These are phyloP conservation scores for Rosa hybrid DNA, from an alignment of 331 rosid genomes.

Conservation along the genomic window DNA sequence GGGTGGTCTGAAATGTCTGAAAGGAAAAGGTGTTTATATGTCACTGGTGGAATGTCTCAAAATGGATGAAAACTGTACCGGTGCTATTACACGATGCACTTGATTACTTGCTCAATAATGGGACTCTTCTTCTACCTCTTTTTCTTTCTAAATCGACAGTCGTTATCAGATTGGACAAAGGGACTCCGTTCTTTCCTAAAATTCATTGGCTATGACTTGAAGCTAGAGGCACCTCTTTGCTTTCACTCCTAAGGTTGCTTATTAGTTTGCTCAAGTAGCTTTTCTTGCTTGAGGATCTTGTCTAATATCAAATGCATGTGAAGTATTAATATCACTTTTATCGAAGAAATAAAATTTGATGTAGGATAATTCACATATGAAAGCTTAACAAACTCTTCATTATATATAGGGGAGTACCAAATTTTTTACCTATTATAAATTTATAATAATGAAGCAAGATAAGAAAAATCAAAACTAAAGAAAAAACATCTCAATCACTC, in stretches of 20 bases:
- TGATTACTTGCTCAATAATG: background rate
- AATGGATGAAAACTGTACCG: background rate
- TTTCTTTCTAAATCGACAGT: background rate
- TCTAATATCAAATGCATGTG: background rate
- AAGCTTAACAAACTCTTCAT: background rate
- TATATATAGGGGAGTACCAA: background rate
- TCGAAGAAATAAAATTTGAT: too few relatives aligned
- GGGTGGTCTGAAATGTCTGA: background rate
- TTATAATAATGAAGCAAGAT: too few relatives aligned
- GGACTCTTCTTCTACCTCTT: background rate
- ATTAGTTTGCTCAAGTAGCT: background rate
- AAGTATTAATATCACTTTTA: too few relatives aligned
- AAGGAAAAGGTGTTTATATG: background rate
- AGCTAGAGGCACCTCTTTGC: background rate
- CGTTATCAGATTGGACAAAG: background rate
- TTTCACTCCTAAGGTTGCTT: background rate
- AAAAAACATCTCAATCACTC: too few relatives aligned
- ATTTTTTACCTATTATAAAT: too few relatives aligned
- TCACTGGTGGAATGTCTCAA: background rate
- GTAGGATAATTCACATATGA: background rate
- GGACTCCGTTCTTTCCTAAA: background rate
- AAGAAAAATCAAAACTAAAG: too few relatives aligned
- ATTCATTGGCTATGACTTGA: slow-evolving; percentile 11
- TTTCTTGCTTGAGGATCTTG: background rate
- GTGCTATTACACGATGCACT: background rate